Conservation (phyloP, 768 basidiomycete species). For the Mrakia gelida region DNA sequence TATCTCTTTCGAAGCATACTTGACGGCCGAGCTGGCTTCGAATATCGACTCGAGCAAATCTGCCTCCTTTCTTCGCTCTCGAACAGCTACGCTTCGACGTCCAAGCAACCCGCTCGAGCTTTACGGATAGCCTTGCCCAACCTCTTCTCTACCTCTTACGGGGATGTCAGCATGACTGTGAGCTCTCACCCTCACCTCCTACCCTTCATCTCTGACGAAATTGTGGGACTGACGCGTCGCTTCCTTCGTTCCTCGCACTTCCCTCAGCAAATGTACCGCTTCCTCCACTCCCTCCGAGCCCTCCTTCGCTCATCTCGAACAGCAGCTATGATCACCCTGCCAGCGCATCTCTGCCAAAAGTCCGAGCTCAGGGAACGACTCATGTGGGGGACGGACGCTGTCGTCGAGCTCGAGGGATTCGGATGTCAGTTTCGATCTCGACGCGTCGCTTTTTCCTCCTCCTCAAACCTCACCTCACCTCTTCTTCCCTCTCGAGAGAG, state of each 20-base stretch:
- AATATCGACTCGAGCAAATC: background rate
- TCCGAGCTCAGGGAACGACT: slow-evolving; percentile 72
- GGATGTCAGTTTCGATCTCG: slow-evolving; percentile 55
- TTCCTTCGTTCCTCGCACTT: background rate
- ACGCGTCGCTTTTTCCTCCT: slow-evolving; percentile 27
- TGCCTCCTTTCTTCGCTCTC: background rate
- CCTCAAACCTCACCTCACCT: slow-evolving; percentile 11
- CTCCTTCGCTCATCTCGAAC: slow-evolving; percentile 56
- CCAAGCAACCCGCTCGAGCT: slow-evolving; percentile 27
- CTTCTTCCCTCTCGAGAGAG: background rate
- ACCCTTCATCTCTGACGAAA: too few species aligned
- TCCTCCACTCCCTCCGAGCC: slow-evolving; percentile 64
- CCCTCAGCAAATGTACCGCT: slow-evolving; percentile 57
- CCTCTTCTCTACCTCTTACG: slow-evolving; percentile 27
- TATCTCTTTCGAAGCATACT: background rate
- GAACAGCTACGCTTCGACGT: slow-evolving; percentile 22
- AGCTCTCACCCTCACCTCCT: too few species aligned
- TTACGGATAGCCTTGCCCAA: slow-evolving; percentile 30
- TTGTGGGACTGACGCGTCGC: background rate
- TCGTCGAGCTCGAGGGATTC: slow-evolving; percentile 70
- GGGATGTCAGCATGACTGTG: slow-evolving; percentile 18
- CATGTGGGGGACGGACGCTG: slow-evolving; percentile 72
- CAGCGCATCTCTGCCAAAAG: slow-evolving; percentile 55
- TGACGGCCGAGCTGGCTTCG: background rate
- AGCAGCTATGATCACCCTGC: slow-evolving; percentile 50